A percentile compares a stretch with the other conserved stretches of the same genome.
phyloP scores from a whole-genome alignment of 2,329 filamentous ascomycete species.

The Xylariaceae sp. region DNA sequence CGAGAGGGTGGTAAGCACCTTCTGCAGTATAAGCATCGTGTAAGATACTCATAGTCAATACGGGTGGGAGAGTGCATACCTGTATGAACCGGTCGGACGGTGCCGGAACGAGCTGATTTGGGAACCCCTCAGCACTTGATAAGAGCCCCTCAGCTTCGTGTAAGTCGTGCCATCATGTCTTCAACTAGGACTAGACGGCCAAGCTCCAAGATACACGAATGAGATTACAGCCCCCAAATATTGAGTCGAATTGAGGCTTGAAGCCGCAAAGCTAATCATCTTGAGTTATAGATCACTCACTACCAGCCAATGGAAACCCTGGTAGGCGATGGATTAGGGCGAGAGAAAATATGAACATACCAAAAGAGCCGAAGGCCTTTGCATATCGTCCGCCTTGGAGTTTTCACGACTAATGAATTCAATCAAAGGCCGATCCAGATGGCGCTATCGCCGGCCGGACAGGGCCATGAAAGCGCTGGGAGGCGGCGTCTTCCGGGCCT shows the following conservation, averaged over 20 bases:
- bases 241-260: background rate
- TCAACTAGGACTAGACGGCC: conserved; percentile 2
- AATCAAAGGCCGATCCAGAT: background rate
- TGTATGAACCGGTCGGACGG: conserved; percentile 16
- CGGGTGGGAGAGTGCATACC: background rate
- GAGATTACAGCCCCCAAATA: no score
- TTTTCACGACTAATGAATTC: conserved; percentile 21
- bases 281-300: background rate
- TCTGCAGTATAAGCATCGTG: conserved; percentile 10
- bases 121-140: conserved; percentile 8
- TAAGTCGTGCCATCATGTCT: background rate
- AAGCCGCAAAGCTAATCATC: conserved; percentile 2
- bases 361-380: conserved; percentile 11
- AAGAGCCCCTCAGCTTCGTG: conserved; percentile 5
- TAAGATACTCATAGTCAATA: conserved; percentile 6
- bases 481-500: conserved; percentile 32
- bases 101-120: conserved; percentile 9
- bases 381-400: conserved; percentile 11
- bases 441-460: conserved; percentile 19
- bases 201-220: background rate
- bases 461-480: conserved; percentile 21
- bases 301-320: conserved; percentile 9
- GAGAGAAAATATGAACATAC: background rate
- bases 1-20: background rate
- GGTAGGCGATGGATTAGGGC: background rate